These are phyloP conservation scores for Ganoderma boninense DNA, from an alignment of 1,284 basidiomycete genomes.

Conservation along the genomic window DNA sequence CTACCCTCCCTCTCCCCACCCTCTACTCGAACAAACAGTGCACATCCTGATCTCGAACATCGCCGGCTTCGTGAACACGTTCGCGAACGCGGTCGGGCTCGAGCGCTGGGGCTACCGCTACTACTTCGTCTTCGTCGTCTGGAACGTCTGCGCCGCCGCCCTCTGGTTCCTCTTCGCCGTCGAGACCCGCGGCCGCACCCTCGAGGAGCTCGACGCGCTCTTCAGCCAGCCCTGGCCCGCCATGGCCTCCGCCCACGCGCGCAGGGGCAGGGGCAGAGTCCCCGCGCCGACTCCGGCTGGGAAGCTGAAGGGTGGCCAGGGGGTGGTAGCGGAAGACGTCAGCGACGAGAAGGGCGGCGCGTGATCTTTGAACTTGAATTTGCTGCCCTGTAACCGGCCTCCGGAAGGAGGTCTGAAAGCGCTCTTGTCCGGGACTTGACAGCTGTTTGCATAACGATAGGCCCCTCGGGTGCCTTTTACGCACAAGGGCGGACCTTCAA, in stretches of 20 bases:
- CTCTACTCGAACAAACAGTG: too few species aligned
- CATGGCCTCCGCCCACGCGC: slow-evolving; percentile 10
- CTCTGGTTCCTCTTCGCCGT: slow-evolving; percentile 26
- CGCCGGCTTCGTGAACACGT: slow-evolving; percentile 25
- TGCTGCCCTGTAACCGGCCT: background rate
- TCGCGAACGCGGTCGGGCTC: slow-evolving; percentile 27
- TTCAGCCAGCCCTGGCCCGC: slow-evolving; percentile 23
- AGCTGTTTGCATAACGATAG: too few species aligned
- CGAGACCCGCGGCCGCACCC: slow-evolving; percentile 23
- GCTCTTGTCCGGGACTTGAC: background rate
- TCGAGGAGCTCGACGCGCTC: slow-evolving; percentile 23
- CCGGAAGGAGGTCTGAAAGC: background rate
- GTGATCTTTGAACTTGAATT: background rate
- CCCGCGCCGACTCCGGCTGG: too few species aligned
- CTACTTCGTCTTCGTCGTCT: slow-evolving; percentile 28
- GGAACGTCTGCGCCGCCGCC: slow-evolving; percentile 19
- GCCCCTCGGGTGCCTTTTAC: too few species aligned
- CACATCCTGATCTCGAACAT: slow-evolving; percentile 22
- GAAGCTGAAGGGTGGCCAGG: background rate
- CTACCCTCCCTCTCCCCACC: too few species aligned
- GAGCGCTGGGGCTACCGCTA: slow-evolving; percentile 23
- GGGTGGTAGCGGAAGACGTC: slow-evolving; percentile 8
- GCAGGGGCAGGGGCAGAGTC: slow-evolving; percentile 9
- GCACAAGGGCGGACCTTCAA: too few species aligned
- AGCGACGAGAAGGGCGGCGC: background rate